Evolutionary conservation across 768 basidiomycete species (phyloP), one percentile per base, ranked within the genome.

Genomic region (Mycena sanguinolenta): DNA sequence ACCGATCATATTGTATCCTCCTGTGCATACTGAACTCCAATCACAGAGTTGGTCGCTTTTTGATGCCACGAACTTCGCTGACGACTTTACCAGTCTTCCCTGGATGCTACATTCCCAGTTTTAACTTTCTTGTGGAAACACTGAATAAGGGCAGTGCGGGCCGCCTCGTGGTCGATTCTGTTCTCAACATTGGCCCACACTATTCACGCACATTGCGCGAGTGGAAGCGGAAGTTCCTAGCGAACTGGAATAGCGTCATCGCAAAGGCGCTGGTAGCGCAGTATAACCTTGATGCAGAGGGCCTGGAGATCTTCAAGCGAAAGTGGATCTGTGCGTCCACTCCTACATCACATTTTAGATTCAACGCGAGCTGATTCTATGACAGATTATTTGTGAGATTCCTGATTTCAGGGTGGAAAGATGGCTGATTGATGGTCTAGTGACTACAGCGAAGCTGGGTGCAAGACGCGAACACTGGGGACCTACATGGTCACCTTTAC

Each of bases 131-230:
- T 28, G 73, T 85, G 12, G 75, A 82, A 42, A 79, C 84, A 16
- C 77, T 88, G 62, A 74, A 78, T 14, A 76, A 76, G 23, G 88
- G 86, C 30, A 79, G 85, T 12, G 69, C 77, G 6, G 83, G 84
- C 34, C 79, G 80, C 23, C 83, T 89, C 50, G 77, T 87, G n/a
- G 78, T 89, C 28, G 89, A 89, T 71, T 83, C 84, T 19, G 81
- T 89, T 10, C 78, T 79, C 7, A 90, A 90, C 79, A 89, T 90
- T 74, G 88, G 88, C 10, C 86, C 87, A 28, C 86, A 90, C 76
- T 91, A 90, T 77, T 86, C 90, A 14, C 84, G 89, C 23, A 90
- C 72, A n/a, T 53, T 73, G 87, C 83, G 89, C 28, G 88, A 89
- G 78, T 90, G 89, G 89, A 79, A 84, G 44, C 73, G 76, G 21